A percentile compares a stretch with the other conserved stretches of the same genome.
Conservation (phyloP, 345 rosid species). For the Eucalyptus lansdowneana region DNA sequence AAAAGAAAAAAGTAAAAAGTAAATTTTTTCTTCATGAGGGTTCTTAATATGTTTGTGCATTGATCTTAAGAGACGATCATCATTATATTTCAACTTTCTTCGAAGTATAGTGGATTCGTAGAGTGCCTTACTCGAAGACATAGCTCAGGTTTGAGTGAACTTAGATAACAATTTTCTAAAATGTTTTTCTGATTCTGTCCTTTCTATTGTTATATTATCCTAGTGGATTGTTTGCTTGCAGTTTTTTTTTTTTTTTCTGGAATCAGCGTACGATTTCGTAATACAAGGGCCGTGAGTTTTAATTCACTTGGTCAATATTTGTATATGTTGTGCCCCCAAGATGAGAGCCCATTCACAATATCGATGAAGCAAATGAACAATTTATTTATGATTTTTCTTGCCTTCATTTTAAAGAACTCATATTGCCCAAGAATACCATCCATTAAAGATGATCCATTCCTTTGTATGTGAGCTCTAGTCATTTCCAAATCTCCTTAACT, state of each 20-base stretch:
- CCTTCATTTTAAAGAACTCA: background rate
- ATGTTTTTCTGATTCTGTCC: rapidly evolving
- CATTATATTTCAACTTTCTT: no score
- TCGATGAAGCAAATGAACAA: background rate
- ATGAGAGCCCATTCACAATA: background rate
- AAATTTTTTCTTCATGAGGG: no score
- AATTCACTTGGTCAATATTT: background rate
- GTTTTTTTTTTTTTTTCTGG: no score
- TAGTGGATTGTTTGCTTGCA: no score
- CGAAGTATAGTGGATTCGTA: no score
- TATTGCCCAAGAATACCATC: background rate
- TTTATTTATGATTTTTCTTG: background rate
- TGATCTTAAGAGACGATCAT: no score
- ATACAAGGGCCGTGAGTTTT: background rate
- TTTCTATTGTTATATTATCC: no score
- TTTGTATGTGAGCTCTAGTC: background rate
- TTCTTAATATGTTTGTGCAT: rapidly evolving
- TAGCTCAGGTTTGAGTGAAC: no score
- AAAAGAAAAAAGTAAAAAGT: no score
- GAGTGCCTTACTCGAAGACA: no score
- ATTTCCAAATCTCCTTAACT: background rate
- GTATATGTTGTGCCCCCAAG: background rate
- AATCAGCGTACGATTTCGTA: rapidly evolving
- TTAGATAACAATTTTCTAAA: no score
- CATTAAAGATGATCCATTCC: background rate